Evolutionary conservation across 108 stramenopile genomes (phyloP), one percentile per base, ranked within the genome.

Genomic region (Poteriospumella lacustris): DNA sequence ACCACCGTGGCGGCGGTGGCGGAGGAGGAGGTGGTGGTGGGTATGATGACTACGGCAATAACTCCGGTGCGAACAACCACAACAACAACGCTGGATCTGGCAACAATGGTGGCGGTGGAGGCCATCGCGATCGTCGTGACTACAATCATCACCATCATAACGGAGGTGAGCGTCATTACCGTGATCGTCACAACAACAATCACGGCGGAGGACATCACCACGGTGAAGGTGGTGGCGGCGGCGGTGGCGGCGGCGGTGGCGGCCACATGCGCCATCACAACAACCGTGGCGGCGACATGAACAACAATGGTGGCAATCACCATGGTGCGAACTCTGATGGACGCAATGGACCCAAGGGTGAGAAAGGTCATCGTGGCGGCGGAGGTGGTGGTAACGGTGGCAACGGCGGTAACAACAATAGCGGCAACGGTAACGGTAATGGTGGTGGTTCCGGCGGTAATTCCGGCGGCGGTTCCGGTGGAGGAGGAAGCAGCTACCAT

Each of bases 361-460:
- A n/a, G n/a, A n/a, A n/a, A n/a, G n/a, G n/a, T n/a, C n/a, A 56
- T 56, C 60, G 60, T 64, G 60, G 60, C 28, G 60, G 9, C 24
- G 3, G 60, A 12, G 60, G 36, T 12, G 5, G 24, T 33, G 60
- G 31, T 64, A 3, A 34, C 9, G 31, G 31, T 12, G 36, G 36
- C 31, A 19, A 33, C 9, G 36, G 31, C 36, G 36, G 36, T 24
- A 64, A 64, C 31, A 56, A 56, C 24, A 56, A 56, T 56, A 56
- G 24, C 24, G 15, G 15, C 24, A 56, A 56, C 24, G 19, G 19
- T 56, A 15, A 15, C 15, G 24, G 24, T 24, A 64, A 64, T 64
- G 31, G 60, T 64, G 60, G 60, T 12, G 24, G 15, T 19, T n/a
- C n/a, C 9, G 31, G 31, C 5, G 36, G 36, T 24, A 19, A 33